Evolutionary conservation across 495 filamentous ascomycete genomes (phyloP).

Genomic region (Aspergillus ellipticus): DNA sequence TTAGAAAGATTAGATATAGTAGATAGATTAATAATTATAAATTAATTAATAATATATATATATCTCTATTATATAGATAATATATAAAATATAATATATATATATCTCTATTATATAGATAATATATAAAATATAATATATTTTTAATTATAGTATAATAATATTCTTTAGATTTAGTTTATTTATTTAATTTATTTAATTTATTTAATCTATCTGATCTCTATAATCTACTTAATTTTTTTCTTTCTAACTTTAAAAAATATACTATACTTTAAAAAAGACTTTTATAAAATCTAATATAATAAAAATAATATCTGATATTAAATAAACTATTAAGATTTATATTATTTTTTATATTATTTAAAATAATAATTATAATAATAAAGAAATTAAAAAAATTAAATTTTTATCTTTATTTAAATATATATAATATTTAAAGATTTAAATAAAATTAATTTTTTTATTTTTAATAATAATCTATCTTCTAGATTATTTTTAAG

Average conservation of each 20-base stretch:
- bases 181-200: background rate
- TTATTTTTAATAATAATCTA: too few relatives aligned
- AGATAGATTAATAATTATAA: background rate
- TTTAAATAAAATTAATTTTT: too few relatives aligned
- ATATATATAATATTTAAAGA: background rate
- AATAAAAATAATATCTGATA: background rate
- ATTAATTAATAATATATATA: background rate
- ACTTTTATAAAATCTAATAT: background rate
- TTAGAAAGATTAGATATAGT: background rate
- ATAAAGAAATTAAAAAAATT: background rate
- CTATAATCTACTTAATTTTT: background rate
- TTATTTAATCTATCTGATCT: too few relatives aligned
- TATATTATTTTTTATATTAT: background rate
- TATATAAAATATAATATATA: background rate
- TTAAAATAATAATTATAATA: background rate
- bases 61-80: background rate
- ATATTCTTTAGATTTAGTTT: background rate
- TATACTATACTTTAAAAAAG: background rate
- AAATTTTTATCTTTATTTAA: background rate
- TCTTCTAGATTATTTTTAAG: background rate
- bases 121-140: background rate
- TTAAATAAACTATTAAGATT: too few relatives aligned
- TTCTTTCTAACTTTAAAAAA: background rate
- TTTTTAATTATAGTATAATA: background rate
- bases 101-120: background rate